Base-by-base conservation (phyloP, 176 grass and related monocot genomes). In the Carex myosuroides region DNA sequence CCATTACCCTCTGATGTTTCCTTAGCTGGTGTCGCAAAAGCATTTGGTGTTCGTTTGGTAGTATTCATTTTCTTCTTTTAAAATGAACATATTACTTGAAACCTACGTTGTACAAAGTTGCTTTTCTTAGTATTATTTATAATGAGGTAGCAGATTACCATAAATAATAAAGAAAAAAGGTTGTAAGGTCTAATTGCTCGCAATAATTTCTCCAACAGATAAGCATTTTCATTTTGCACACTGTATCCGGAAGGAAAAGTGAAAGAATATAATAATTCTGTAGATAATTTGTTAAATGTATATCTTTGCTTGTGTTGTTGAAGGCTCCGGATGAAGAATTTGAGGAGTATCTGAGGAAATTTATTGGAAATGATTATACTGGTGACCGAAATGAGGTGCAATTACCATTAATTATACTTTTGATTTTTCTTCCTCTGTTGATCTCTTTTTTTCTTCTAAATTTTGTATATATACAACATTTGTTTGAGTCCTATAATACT, bases 241-340 rank as follows among this genome's bases (percentile, higher is more conserved):
- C 71, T 13, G 5, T 10, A 75, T 54, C 21, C 0, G 16, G 22
- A 75, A 54, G 20, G 24, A 77, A 33, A 56, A 77, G 29, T 5
- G 22, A 30, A 6, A 55, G 22, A 55, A 30, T 17, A 12, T 64
- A 42, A 24, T 63, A 62, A 37, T 63, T 24, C 5, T 22, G 13
- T 6, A 21, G 3, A 81, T 81, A 13, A 60, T 55, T 62, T 46
- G 13, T 55, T 66, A 46, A 75, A 42, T 26, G n/a, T 85, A 68
- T 60, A 30, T 44, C 11, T 64, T 72, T 52, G 44, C 77, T 88
- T 90, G 17, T 53, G 83, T 91, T 67, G 78, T 57, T 53, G 30
- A 72, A 98, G 96, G 96, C 96, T 86, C 96, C 93, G 63, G 96
- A 98, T 95, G 96, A 98, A 91, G 96, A 98, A 82, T 98, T 95